Evolutionary conservation across 768 basidiomycete genomes (phyloP).

Genomic region (Kwoniella europaea): DNA sequence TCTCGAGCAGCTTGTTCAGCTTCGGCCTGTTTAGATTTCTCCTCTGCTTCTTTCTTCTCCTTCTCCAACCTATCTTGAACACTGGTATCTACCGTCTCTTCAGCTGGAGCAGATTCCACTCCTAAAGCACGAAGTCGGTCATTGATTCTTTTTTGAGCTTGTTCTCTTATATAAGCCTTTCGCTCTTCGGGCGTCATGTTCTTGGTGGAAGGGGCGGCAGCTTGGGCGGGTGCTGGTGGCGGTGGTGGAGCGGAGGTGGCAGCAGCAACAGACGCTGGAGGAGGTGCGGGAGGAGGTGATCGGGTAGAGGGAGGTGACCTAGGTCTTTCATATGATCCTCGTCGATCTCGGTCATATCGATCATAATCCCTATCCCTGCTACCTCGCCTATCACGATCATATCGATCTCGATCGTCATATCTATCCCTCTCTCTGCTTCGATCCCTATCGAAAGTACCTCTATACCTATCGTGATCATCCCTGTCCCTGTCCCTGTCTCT

Average conservation of each 20-base stretch:
- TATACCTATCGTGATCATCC: constrained; percentile 27
- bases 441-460: constrained; percentile 41
- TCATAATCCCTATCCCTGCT: constrained; percentile 59
- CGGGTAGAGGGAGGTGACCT: constrained; percentile 58
- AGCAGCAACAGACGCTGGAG: constrained; percentile 42
- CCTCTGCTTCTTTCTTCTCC: constrained; percentile 90
- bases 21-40: constrained; percentile 78
- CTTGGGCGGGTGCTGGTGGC: constrained; percentile 61
- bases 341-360: constrained; percentile 59
- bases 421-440: constrained; percentile 33
- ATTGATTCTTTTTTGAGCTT: constrained; percentile 80
- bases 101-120: constrained; percentile 61
- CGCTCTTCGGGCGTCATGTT: constrained; percentile 85
- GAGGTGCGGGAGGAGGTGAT: constrained; percentile 61
- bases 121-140: constrained; percentile 86
- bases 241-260: constrained; percentile 64
- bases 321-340: constrained; percentile 60
- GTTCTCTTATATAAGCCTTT: constrained; percentile 72
- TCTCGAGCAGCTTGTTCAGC: constrained; percentile 80
- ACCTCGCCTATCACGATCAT: constrained; percentile 58
- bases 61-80: constrained; percentile 83
- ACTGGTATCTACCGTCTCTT: constrained; percentile 67
- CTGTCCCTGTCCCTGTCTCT: constrained; percentile 60
- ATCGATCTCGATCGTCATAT: constrained; percentile 59
- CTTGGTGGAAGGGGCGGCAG: constrained; percentile 64